A percentile compares a stretch with the other conserved stretches of the same genome.
These are phyloP conservation scores for Cubamyces lactineus DNA, from an alignment of 768 basidiomycete genomes.

Conservation along the genomic window DNA sequence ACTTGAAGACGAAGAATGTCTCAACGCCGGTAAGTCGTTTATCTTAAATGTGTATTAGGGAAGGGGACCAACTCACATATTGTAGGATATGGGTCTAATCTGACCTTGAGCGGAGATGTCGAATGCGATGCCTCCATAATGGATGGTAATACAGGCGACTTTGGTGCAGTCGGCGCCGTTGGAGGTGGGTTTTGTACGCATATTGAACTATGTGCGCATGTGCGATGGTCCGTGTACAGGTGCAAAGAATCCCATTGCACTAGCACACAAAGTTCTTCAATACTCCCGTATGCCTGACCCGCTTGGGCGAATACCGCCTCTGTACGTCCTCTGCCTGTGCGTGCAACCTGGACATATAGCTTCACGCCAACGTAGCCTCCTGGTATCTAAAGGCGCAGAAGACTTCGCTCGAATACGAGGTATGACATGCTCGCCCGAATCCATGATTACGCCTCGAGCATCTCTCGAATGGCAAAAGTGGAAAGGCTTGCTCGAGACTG, in stretches of 20 bases:
- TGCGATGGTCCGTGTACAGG: constrained; percentile 41
- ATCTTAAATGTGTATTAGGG: neutral
- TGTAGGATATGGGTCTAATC: constrained; percentile 75
- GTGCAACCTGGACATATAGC: neutral
- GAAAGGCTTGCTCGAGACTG: constrained; percentile 47
- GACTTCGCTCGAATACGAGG: constrained; percentile 51
- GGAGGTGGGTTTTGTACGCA: constrained; percentile 48
- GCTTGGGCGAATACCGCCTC: constrained; percentile 69
- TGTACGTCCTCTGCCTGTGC: constrained; percentile 46
- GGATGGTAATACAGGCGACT: constrained; percentile 51
- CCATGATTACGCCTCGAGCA: constrained; percentile 55
- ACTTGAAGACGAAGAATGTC: constrained; percentile 65
- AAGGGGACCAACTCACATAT: neutral
- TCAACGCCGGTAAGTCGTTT: constrained; percentile 65
- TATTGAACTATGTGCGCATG: too few species aligned
- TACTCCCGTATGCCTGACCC: constrained; percentile 49
- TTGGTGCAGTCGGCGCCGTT: constrained; percentile 76
- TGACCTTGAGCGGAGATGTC: constrained; percentile 72
- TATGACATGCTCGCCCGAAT: constrained; percentile 44
- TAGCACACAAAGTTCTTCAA: constrained; percentile 61
- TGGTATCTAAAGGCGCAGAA: constrained; percentile 36
- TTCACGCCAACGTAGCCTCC: neutral
- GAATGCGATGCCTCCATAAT: constrained; percentile 86
- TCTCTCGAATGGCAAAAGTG: constrained; percentile 61
- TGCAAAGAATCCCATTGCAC: constrained; percentile 67